Evolutionary conservation across 805 yeast species (phyloP).

Genomic region (Saturnispora dispora): DNA sequence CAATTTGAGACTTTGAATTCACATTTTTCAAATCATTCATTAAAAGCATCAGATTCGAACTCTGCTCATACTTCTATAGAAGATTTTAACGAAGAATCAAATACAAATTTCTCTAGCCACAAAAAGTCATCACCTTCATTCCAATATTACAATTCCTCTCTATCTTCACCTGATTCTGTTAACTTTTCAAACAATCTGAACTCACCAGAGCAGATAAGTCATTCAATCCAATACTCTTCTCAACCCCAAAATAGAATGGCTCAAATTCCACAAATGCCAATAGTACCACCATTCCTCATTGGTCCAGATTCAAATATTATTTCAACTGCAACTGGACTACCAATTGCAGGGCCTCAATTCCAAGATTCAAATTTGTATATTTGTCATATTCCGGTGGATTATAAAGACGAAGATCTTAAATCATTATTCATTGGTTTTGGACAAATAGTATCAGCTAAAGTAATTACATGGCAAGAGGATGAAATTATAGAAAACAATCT

Average conservation of each 20-base stretch:
- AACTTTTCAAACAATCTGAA: neutral
- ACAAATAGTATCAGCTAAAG: slow-evolving; percentile 43
- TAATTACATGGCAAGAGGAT: slow-evolving; percentile 41
- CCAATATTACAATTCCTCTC: neutral
- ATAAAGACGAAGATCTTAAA: slow-evolving; percentile 45
- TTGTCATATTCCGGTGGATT: slow-evolving; percentile 47
- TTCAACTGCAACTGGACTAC: slow-evolving; percentile 27
- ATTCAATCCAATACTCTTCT: neutral
- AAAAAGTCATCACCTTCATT: neutral
- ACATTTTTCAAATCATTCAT: slow-evolving; percentile 5
- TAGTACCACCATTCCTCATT: slow-evolving; percentile 19
- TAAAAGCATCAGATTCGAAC: neutral
- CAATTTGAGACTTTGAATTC: slow-evolving; percentile 20
- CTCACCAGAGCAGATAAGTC: neutral
- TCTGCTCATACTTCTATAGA: neutral
- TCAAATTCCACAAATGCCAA: neutral
- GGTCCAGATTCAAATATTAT: slow-evolving; percentile 24
- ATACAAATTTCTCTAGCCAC: neutral
- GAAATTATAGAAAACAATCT: slow-evolving; percentile 10
- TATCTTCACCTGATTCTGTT: neutral
- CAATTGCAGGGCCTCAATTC: slow-evolving; percentile 37
- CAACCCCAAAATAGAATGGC: neutral
- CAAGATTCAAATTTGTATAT: slow-evolving; percentile 72
- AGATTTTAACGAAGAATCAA: neutral
- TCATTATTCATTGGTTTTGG: slow-evolving; percentile 40